phyloP scores from a whole-genome alignment of 2,329 filamentous ascomycete species.

The Colletotrichum magnum region DNA sequence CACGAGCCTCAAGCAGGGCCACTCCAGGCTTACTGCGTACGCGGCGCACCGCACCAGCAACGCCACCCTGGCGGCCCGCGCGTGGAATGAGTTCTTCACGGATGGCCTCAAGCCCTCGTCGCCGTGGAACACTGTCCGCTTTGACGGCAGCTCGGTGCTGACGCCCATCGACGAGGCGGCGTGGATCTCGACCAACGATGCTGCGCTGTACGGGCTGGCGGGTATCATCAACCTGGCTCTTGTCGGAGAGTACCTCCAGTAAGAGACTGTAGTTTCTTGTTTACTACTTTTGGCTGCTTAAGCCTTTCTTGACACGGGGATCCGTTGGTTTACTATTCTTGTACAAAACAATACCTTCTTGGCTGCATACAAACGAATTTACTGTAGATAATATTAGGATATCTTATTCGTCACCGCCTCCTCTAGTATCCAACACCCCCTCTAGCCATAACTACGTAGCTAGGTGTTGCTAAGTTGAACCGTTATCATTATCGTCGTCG shows the following conservation, averaged over 20 bases:
- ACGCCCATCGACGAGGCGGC: conserved; percentile 66
- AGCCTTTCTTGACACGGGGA: too few relatives aligned
- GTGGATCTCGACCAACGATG: conserved; percentile 71
- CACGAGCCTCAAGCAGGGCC: conserved; percentile 66
- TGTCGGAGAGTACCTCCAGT: conserved; percentile 41
- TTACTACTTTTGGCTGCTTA: too few relatives aligned
- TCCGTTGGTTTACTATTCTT: too few relatives aligned
- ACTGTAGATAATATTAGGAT: too few relatives aligned
- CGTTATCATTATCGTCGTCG: too few relatives aligned
- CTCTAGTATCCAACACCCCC: too few relatives aligned
- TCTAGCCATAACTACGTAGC: too few relatives aligned
- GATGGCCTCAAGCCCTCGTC: conserved; percentile 59
- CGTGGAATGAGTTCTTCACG: conserved; percentile 67
- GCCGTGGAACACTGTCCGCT: conserved; percentile 53
- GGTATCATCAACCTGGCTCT: conserved; percentile 69
- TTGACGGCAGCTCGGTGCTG: conserved; percentile 61
- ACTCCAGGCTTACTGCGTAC: conserved; percentile 71
- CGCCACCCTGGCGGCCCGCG: conserved; percentile 61
- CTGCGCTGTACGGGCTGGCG: conserved; percentile 69
- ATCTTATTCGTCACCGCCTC: too few relatives aligned
- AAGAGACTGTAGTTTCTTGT: not conserved
- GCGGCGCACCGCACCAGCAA: conserved; percentile 61
- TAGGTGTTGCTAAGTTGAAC: too few relatives aligned
- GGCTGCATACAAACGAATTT: too few relatives aligned
- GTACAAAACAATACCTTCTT: too few relatives aligned